Conservation (phyloP, 306 rosid genomes). For the Pachyrhizus erosus region DNA sequence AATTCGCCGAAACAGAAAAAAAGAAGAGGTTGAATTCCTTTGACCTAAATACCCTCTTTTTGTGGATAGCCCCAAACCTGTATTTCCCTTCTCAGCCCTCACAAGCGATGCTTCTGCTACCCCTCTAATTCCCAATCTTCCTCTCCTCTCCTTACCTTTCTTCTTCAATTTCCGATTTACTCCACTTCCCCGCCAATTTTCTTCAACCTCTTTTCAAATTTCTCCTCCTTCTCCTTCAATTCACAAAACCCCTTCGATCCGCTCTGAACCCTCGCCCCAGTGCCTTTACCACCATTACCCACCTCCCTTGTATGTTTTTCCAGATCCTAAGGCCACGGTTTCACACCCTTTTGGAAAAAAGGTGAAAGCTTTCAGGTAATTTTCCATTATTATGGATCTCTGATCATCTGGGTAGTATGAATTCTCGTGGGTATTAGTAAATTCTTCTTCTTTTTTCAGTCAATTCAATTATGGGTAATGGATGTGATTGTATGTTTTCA, state of each 20-base stretch:
- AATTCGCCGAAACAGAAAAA: slow-evolving; percentile 44
- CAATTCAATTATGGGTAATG: slow-evolving; percentile 12
- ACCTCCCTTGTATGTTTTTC: slow-evolving; percentile 29
- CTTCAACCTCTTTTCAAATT: slow-evolving; percentile 65
- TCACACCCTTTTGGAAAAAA: slow-evolving; percentile 22
- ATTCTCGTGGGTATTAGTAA: background rate
- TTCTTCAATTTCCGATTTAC: slow-evolving; percentile 70
- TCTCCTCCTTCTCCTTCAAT: slow-evolving; percentile 8
- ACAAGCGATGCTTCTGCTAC: slow-evolving; percentile 63
- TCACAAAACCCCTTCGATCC: slow-evolving; percentile 47
- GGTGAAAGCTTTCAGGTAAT: slow-evolving; percentile 36
- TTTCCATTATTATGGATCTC: background rate
- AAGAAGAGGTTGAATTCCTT: slow-evolving; percentile 35
- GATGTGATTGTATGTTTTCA: slow-evolving; percentile 26
- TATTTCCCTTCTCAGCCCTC: slow-evolving; percentile 88
- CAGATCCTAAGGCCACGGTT: slow-evolving; percentile 12
- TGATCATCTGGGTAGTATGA: background rate
- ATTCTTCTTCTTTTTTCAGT: slow-evolving; percentile 27
- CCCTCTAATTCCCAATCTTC: slow-evolving; percentile 71
- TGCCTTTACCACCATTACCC: slow-evolving; percentile 12
- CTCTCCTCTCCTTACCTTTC: slow-evolving; percentile 78
- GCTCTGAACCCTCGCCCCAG: slow-evolving; percentile 6
- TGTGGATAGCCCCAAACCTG: slow-evolving; percentile 55
- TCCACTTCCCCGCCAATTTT: slow-evolving; percentile 82
- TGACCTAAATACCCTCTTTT: slow-evolving; percentile 94